Evolutionary conservation across 495 filamentous ascomycete genomes (phyloP).

Genomic region (Hypoxylon intermedium): DNA sequence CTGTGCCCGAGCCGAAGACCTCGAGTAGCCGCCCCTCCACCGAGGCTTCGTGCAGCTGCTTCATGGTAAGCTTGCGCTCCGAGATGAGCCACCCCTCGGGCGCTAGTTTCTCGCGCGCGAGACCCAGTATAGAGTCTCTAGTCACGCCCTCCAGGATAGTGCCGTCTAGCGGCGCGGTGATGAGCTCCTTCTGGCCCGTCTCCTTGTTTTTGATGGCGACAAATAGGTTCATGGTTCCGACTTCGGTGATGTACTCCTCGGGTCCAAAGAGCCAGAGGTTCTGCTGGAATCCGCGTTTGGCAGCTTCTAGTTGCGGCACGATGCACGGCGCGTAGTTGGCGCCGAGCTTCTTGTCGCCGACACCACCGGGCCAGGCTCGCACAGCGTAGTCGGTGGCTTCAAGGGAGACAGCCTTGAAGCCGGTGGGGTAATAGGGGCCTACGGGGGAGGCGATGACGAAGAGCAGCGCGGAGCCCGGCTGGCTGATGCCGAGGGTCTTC

Average conservation of each 20-base stretch:
- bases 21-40: constrained; percentile 87
- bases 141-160: constrained; percentile 97
- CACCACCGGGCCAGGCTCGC: constrained; percentile 95
- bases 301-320: constrained; percentile 88
- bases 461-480: constrained; percentile 87
- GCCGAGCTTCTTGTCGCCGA: constrained; percentile 96
- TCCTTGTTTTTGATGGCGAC: constrained; percentile 78
- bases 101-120: constrained; percentile 80
- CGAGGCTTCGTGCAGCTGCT: constrained; percentile 77
- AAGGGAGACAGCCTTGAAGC: constrained; percentile 93
- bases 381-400: constrained; percentile 95
- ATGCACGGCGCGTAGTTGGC: constrained; percentile 98
- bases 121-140: constrained; percentile 80
- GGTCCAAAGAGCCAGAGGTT: constrained; percentile 97
- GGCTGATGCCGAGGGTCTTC: constrained; percentile 86
- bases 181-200: constrained; percentile 84
- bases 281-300: constrained; percentile 90
- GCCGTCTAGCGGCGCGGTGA: constrained; percentile 92
- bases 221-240: constrained; percentile 98
- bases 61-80: constrained; percentile 91
- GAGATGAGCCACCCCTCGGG: constrained; percentile 87
- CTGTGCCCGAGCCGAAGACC: constrained; percentile 92
- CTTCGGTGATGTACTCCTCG: constrained; percentile 93
- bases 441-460: constrained; percentile 97
- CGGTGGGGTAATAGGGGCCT: constrained; percentile 96